phyloP scores from a whole-genome alignment of 768 basidiomycete genomes.

The Auricularia sp. region DNA sequence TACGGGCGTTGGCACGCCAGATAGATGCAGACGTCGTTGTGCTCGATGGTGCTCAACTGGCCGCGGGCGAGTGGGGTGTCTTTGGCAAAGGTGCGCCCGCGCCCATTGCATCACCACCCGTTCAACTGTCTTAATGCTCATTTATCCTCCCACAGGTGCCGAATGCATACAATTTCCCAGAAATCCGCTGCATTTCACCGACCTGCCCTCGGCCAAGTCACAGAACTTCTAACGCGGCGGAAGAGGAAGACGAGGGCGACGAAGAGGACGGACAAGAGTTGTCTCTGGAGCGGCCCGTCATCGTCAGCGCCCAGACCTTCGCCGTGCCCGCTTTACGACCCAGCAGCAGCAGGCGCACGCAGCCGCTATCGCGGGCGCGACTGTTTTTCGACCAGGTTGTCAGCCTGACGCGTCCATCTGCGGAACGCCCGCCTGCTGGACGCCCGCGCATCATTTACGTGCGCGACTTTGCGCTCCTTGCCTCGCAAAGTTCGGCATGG shows the following conservation, averaged over 20 bases:
- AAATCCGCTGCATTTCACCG: slow-evolving; percentile 66
- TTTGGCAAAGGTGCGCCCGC: slow-evolving; percentile 59
- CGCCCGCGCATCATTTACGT: slow-evolving; percentile 71
- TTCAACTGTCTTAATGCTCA: slow-evolving; percentile 2
- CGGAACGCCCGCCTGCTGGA: slow-evolving; percentile 20
- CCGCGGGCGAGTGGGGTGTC: slow-evolving; percentile 77
- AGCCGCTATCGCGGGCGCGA: slow-evolving; percentile 28
- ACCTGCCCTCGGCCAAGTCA: slow-evolving; percentile 18
- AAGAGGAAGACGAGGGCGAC: slow-evolving; percentile 38
- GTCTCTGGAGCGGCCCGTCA: slow-evolving; percentile 6
- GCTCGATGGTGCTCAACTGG: slow-evolving; percentile 73
- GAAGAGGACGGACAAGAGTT: slow-evolving; percentile 26
- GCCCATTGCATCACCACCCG: not conserved
- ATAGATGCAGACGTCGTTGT: slow-evolving; percentile 75
- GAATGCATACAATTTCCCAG: slow-evolving; percentile 53
- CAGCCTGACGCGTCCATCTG: slow-evolving; percentile 34
- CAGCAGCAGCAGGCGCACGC: slow-evolving; percentile 20
- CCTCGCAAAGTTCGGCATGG: slow-evolving; percentile 64
- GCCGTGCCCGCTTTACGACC: slow-evolving; percentile 14
- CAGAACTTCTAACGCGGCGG: slow-evolving; percentile 10
- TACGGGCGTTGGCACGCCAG: slow-evolving; percentile 62
- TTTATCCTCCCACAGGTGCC: slow-evolving; percentile 39
- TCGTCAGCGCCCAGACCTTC: not conserved
- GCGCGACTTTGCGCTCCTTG: slow-evolving; percentile 70
- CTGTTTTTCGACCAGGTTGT: slow-evolving; percentile 68